Percentiles rank a stretch among this genome's conserved stretches.
These are phyloP conservation scores for Trichophyton equinum DNA, from an alignment of 2,329 filamentous ascomycete species.

Conservation along the genomic window DNA sequence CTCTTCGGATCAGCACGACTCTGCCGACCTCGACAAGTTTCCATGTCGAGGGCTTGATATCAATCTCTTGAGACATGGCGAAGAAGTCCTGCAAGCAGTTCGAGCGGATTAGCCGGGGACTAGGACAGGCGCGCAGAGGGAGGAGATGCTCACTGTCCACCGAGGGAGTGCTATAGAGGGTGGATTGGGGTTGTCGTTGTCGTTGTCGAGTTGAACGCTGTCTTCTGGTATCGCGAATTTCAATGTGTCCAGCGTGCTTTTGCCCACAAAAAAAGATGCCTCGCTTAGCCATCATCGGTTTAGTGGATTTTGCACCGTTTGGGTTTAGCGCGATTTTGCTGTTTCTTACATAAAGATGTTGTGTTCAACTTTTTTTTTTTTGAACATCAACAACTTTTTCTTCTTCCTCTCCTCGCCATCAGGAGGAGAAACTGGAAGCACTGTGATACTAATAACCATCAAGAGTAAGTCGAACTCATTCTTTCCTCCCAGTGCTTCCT, in stretches of 20 bases:
- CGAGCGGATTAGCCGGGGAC: constrained; percentile 6
- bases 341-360: neutral
- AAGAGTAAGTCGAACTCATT: constrained; percentile 15
- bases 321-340: constrained; percentile 12
- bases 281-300: neutral
- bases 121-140: neutral
- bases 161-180: constrained; percentile 10
- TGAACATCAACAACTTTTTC: constrained; percentile 5
- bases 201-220: constrained; percentile 13
- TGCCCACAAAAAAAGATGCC: constrained; percentile 16
- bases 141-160: constrained; percentile 15
- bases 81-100: constrained; percentile 41
- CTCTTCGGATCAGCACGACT: constrained; percentile 79
- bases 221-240: constrained; percentile 15
- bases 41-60: constrained; percentile 73
- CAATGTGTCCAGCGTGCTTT: constrained; percentile 7
- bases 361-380: neutral
- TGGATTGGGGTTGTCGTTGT: constrained; percentile 13
- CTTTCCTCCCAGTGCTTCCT: constrained; percentile 10
- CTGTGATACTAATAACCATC: neutral
- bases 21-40: constrained; percentile 98
- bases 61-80: constrained; percentile 65
- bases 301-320: constrained; percentile 11
- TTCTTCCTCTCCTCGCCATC: constrained; percentile 14
- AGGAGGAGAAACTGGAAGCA: neutral